Conservation (phyloP, 2,329 filamentous ascomycete species). For the Verticillium zaregamsianum region DNA sequence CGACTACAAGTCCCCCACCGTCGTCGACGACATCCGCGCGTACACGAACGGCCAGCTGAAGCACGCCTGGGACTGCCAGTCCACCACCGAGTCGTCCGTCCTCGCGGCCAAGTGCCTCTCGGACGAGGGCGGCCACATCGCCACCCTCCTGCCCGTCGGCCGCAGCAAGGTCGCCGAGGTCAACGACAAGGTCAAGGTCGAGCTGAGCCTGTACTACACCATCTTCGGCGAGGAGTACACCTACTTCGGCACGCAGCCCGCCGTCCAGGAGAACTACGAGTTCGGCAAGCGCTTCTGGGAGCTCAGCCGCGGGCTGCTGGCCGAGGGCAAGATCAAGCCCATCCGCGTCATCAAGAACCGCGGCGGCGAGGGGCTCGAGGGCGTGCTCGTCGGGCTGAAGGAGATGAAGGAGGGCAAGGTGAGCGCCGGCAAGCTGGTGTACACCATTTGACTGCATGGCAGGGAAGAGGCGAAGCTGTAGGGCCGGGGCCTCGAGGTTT, state of each 20-base stretch:
- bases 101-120: constrained; percentile 18
- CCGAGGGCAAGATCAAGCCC: constrained; percentile 27
- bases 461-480: neutral
- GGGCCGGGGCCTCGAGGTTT: neutral
- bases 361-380: constrained; percentile 25
- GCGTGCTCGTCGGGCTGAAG: constrained; percentile 25
- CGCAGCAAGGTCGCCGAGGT: constrained; percentile 35
- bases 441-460: constrained; percentile 19
- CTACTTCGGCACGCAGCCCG: constrained; percentile 9
- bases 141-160: constrained; percentile 32
- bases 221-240: constrained; percentile 27
- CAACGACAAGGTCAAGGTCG: constrained; percentile 28
- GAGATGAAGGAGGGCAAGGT: constrained; percentile 27
- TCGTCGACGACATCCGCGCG: constrained; percentile 18
- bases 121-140: constrained; percentile 25
- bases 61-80: constrained; percentile 21
- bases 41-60: constrained; percentile 16
- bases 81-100: constrained; percentile 3
- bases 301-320: constrained; percentile 26
- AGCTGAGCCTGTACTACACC: constrained; percentile 30
- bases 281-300: constrained; percentile 29
- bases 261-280: constrained; percentile 21
- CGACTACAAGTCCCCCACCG: constrained; percentile 21
- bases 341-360: constrained; percentile 22
- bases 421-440: constrained; percentile 38